These are phyloP conservation scores for Friedmanniomyces endolithicus DNA, from an alignment of 495 filamentous ascomycete species.

Conservation along the genomic window DNA sequence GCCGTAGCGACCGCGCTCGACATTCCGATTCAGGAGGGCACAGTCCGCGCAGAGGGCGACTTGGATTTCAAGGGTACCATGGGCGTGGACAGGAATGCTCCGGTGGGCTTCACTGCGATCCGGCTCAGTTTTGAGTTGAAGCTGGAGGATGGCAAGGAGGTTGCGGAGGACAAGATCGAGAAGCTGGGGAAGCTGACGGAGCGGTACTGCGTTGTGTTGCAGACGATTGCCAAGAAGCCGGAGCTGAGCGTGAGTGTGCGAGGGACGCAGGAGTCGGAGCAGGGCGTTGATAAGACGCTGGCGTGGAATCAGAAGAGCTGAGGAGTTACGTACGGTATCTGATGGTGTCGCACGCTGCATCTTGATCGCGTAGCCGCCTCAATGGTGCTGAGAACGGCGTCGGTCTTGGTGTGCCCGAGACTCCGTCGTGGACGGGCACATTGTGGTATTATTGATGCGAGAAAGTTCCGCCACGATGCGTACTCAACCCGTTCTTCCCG, in stretches of 20 bases:
- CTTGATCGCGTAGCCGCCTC: not conserved
- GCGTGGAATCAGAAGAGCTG: slow-evolving; percentile 22
- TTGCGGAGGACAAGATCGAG: slow-evolving; percentile 26
- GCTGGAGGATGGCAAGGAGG: slow-evolving; percentile 22
- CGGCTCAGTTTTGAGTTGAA: slow-evolving; percentile 26
- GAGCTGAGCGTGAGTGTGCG: slow-evolving; percentile 22
- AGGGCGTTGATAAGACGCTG: slow-evolving; percentile 61
- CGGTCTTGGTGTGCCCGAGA: no score
- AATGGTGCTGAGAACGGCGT: no score
- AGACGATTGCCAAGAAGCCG: slow-evolving; percentile 30
- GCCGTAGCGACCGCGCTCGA: slow-evolving; percentile 29
- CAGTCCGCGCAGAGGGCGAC: slow-evolving; percentile 29
- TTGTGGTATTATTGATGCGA: no score
- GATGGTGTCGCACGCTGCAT: not conserved
- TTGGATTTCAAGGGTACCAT: slow-evolving; percentile 32
- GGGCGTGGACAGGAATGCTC: slow-evolving; percentile 28
- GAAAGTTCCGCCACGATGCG: no score
- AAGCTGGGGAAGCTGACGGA: slow-evolving; percentile 31
- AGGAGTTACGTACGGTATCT: not conserved
- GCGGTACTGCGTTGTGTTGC: slow-evolving; percentile 31
- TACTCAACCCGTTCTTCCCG: no score
- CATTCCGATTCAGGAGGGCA: slow-evolving; percentile 23
- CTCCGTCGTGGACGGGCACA: no score
- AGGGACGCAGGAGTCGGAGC: slow-evolving; percentile 44
- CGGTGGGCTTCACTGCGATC: slow-evolving; percentile 30